phyloP scores from a whole-genome alignment of 345 rosid species.

The Diplotaxis tenuifolia region DNA sequence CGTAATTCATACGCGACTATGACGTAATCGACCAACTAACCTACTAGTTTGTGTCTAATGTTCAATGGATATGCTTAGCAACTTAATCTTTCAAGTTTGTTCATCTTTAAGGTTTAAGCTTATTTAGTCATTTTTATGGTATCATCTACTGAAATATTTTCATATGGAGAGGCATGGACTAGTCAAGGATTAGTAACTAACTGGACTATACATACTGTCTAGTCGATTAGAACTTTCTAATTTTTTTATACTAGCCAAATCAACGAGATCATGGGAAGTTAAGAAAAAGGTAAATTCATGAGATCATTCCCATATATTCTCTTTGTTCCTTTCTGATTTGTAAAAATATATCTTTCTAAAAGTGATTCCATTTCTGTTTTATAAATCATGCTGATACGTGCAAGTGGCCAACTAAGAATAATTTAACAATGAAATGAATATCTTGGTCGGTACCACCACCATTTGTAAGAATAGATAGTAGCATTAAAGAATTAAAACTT shows the following conservation, averaged over 20 bases:
- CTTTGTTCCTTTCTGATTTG: slow-evolving; percentile 1
- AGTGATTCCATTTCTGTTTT: slow-evolving; percentile 6
- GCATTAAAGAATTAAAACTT: not conserved
- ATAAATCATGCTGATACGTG: slow-evolving; percentile 1
- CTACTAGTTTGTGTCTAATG: not conserved
- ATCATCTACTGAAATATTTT: not conserved
- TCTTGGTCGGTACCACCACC: not conserved
- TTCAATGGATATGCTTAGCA: not conserved
- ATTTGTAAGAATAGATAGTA: not conserved
- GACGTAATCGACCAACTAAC: not conserved
- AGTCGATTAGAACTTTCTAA: not conserved
- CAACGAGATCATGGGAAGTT: not conserved
- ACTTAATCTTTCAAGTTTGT: not conserved
- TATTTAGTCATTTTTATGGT: not conserved
- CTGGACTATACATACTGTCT: not conserved
- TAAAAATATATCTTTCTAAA: not conserved
- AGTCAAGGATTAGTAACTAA: not conserved
- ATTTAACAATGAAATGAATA: not conserved
- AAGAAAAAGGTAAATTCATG: not conserved
- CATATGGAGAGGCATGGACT: not conserved
- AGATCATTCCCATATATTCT: slow-evolving; percentile 1
- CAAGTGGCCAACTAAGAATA: slow-evolving; percentile 11
- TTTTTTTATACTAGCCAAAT: not conserved
- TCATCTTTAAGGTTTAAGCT: not conserved
- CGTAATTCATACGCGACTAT: not conserved